Evolutionary conservation across 192 early-diverging fungal genomes (phyloP).

Genomic region (Rhizoclosmatium sp.): DNA sequence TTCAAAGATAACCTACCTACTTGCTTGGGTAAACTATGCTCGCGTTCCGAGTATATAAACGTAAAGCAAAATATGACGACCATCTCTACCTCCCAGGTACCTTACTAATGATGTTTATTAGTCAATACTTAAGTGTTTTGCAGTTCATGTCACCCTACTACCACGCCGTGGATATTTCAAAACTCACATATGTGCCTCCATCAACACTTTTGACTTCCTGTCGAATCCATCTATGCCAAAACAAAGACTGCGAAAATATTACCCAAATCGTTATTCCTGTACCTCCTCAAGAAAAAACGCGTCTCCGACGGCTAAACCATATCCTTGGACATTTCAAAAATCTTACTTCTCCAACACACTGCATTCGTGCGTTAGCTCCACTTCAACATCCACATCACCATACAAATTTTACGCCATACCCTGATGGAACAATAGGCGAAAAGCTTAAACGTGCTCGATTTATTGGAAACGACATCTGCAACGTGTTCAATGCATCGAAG

Average conservation of each 20-base stretch:
- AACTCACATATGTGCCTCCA: constrained; percentile 7
- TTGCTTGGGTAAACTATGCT: constrained; percentile 17
- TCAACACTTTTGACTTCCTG: not conserved
- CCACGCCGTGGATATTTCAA: constrained; percentile 12
- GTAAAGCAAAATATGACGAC: constrained; percentile 4
- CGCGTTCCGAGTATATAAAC: constrained; percentile 14
- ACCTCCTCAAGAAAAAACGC: not conserved
- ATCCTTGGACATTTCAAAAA: not conserved
- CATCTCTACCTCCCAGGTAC: constrained; percentile 9
- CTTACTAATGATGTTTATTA: not conserved
- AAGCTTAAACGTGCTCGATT: constrained; percentile 27
- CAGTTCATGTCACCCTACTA: constrained; percentile 22
- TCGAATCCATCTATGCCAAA: not conserved
- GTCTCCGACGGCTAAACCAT: not conserved
- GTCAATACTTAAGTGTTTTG: not conserved
- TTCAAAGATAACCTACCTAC: constrained; percentile 14
- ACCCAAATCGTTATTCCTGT: not conserved
- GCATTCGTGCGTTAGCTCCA: not conserved
- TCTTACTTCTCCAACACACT: not conserved
- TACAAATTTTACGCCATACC: constrained; percentile 16
- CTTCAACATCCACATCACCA: not conserved
- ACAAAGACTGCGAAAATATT: not conserved
- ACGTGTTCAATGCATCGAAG: not conserved
- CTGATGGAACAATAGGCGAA: constrained; percentile 11
- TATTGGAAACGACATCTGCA: constrained; percentile 18